Conservation (phyloP, 345 rosid genomes). For the Zanthoxylum bungeanum region DNA sequence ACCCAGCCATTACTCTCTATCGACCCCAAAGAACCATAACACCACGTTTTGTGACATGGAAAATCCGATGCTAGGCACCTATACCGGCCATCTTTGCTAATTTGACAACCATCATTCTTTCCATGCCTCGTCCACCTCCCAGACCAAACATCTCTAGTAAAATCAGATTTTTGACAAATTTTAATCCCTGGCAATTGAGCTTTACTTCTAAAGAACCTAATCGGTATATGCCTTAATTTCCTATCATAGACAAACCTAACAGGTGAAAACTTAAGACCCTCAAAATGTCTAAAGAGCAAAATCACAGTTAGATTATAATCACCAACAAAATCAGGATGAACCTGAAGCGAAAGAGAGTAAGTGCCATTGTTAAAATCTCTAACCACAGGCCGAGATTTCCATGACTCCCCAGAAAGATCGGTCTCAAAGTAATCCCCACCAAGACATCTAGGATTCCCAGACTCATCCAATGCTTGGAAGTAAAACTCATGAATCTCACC, state of each 20-base stretch:
- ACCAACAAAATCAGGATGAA: slow-evolving; percentile 87
- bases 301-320: slow-evolving; percentile 64
- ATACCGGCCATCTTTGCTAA: slow-evolving; percentile 72
- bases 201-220: slow-evolving; percentile 41
- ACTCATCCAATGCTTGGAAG: slow-evolving; percentile 63
- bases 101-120: slow-evolving; percentile 54
- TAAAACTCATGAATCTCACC: slow-evolving; percentile 66
- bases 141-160: slow-evolving; percentile 61
- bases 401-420: slow-evolving; percentile 78
- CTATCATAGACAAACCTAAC: slow-evolving; percentile 51
- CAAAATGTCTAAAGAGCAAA: slow-evolving; percentile 70
- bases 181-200: slow-evolving; percentile 45
- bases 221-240: slow-evolving; percentile 40
- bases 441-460: slow-evolving; percentile 44
- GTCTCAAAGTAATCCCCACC: slow-evolving; percentile 94
- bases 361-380: slow-evolving; percentile 80
- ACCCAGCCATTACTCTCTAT: slow-evolving; percentile 99
- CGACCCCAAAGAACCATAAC: slow-evolving; percentile 63
- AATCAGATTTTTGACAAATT: slow-evolving; percentile 58
- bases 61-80: slow-evolving; percentile 60
- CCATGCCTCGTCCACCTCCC: slow-evolving; percentile 96
- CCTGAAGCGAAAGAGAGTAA: slow-evolving; percentile 68
- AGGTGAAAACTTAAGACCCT: slow-evolving; percentile 74
- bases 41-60: slow-evolving; percentile 82
- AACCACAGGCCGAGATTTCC: slow-evolving; percentile 85